Evolutionary conservation across 257 asterid species (phyloP).

Genomic region (Przewalskia tangutica): DNA sequence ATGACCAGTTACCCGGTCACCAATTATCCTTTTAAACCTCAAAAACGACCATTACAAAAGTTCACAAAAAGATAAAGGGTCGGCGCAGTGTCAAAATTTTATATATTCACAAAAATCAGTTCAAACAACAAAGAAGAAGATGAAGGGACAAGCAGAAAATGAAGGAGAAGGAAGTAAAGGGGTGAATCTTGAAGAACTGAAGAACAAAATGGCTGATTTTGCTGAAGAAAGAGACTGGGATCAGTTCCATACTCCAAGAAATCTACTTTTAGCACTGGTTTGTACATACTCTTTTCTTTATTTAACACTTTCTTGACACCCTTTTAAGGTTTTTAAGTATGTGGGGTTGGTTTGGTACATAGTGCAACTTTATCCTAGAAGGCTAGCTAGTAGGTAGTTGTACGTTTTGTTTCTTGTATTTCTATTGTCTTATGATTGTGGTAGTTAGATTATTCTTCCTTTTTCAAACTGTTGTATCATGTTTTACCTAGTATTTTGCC

Average conservation of each 20-base stretch:
- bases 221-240: constrained; percentile 56
- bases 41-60: background rate
- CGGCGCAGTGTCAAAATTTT: background rate
- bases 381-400: no score
- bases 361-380: background rate
- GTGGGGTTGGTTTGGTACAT: background rate
- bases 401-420: background rate
- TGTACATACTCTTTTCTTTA: background rate
- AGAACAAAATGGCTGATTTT: constrained; percentile 37
- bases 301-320: background rate
- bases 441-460: no score
- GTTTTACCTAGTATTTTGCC: background rate
- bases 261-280: constrained; percentile 51
- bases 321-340: background rate
- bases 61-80: background rate
- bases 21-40: background rate
- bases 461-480: background rate
- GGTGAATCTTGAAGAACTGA: constrained; percentile 30
- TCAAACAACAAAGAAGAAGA: background rate
- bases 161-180: background rate
- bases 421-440: no score
- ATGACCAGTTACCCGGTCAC: background rate
- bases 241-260: constrained; percentile 53
- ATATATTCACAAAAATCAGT: background rate
- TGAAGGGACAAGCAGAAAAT: background rate